Evolutionary conservation across 371 early-diverging fungal species (phyloP).

Genomic region (Mucor mucedo): DNA sequence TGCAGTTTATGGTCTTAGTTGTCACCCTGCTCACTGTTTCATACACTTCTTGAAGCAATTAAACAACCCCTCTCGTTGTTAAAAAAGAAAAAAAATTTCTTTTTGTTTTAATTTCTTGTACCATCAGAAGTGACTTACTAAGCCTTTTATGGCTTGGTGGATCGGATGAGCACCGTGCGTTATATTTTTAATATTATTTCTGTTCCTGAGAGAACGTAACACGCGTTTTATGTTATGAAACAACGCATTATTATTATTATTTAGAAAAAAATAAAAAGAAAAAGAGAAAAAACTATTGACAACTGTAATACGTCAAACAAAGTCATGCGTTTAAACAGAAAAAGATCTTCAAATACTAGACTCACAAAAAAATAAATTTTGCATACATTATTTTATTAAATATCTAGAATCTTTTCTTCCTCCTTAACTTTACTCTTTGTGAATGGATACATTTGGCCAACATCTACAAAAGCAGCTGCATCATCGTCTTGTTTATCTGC

Average conservation of each 20-base stretch:
- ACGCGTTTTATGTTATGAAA: background rate
- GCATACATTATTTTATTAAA: slow-evolving; percentile 2
- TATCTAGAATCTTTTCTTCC: slow-evolving; percentile 15
- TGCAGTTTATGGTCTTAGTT: too few relatives aligned
- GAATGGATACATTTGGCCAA: slow-evolving; percentile 42
- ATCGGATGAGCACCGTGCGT: too few relatives aligned
- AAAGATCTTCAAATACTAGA: background rate
- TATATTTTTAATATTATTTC: too few relatives aligned
- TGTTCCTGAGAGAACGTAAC: too few relatives aligned
- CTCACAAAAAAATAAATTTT: too few relatives aligned
- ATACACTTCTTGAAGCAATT: too few relatives aligned
- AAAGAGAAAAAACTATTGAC: background rate
- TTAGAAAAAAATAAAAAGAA: background rate
- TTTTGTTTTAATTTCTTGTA: too few relatives aligned
- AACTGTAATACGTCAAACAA: slow-evolving; percentile 1
- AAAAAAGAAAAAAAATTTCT: too few relatives aligned
- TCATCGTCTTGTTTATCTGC: slow-evolving; percentile 27
- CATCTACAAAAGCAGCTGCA: slow-evolving; percentile 44
- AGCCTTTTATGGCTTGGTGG: too few relatives aligned
- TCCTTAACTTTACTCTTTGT: slow-evolving; percentile 2
- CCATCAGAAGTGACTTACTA: too few relatives aligned
- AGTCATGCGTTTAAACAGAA: background rate
- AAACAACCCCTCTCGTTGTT: too few relatives aligned
- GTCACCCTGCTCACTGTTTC: too few relatives aligned
- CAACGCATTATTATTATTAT: background rate